Base-by-base conservation (phyloP, 2,329 filamentous ascomycete genomes). In the Periconia macrospinosa region DNA sequence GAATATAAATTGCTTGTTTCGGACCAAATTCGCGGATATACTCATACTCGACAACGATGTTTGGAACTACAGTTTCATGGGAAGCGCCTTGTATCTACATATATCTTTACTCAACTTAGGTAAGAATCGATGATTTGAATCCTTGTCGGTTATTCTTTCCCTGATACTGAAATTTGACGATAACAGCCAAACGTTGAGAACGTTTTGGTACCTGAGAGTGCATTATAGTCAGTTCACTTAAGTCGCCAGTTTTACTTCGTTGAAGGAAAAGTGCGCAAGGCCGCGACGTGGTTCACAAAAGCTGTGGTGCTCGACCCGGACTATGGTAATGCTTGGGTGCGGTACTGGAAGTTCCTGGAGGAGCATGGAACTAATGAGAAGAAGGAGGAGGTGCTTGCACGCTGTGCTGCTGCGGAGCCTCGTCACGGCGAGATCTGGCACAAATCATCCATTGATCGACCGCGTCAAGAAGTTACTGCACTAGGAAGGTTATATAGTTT, bases 11-110 rank as follows among this genome's bases (percentile, higher is more conserved):
- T 99, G 51, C 79, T 99, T 27, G 84, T 99, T 49, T 95, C 90
- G 60, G 93, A 97, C 66, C 90, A 92, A 74, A 96, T 97, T 73
- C 86, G 90, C 63, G 95, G 94, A 27, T 97, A 92, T 99, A 85
- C 79, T 99, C 51, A 92, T 97, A 19, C 94, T 95, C 0, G 92
- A 97, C 69, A 88, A 88, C 50, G 87, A 87, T 58, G 83, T 89
- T 56, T 99, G 94, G 94, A 99, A 99, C 76, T 99, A 97, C 79
- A 94, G 90, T 74, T 99, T 99, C 81, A 91, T 97, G 87, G 94
- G 94, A 51, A 91, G 87, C 61, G 86, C 87, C 0, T 99, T 97
- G n/a, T n/a, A n/a, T n/a, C n/a, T n/a, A n/a, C n/a, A n/a, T n/a
- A n/a, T n/a, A n/a, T n/a, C n/a, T n/a, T n/a, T n/a, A n/a, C n/a